Conservation (phyloP, 805 yeast species). For the Yarrowia deformans region DNA sequence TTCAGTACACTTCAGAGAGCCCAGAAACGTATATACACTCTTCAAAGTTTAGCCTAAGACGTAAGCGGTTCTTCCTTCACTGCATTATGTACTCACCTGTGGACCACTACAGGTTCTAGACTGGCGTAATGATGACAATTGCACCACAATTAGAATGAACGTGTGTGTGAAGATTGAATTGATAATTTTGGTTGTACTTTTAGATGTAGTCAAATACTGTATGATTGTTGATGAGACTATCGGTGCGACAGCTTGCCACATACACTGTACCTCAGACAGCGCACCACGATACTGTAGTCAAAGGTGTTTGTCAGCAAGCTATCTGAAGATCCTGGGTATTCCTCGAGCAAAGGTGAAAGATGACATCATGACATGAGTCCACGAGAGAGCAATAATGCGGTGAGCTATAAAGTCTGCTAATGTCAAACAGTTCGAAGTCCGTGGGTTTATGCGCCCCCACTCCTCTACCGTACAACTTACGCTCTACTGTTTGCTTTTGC, state of each 20-base stretch:
- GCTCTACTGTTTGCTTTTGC: conserved; percentile 2
- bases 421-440: too few relatives aligned
- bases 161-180: not conserved
- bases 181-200: not conserved
- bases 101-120: not conserved
- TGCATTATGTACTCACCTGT: conserved; percentile 7
- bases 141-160: not conserved
- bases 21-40: not conserved
- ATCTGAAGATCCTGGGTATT: too few relatives aligned
- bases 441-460: not conserved
- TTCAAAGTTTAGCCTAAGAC: not conserved
- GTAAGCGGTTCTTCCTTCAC: conserved; percentile 9
- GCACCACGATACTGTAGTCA: too few relatives aligned
- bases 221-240: too few relatives aligned
- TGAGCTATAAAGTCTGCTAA: not conserved
- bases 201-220: too few relatives aligned
- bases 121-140: not conserved
- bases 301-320: too few relatives aligned
- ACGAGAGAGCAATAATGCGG: too few relatives aligned
- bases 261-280: too few relatives aligned
- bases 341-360: not conserved
- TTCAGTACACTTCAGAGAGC: not conserved
- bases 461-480: not conserved
- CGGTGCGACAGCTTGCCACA: too few relatives aligned
- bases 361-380: not conserved